A percentile compares a stretch with the other conserved stretches of the same genome.
Evolutionary conservation across 192 early-diverging fungal genomes (phyloP).

Genomic region (Obelidium mucronatum): DNA sequence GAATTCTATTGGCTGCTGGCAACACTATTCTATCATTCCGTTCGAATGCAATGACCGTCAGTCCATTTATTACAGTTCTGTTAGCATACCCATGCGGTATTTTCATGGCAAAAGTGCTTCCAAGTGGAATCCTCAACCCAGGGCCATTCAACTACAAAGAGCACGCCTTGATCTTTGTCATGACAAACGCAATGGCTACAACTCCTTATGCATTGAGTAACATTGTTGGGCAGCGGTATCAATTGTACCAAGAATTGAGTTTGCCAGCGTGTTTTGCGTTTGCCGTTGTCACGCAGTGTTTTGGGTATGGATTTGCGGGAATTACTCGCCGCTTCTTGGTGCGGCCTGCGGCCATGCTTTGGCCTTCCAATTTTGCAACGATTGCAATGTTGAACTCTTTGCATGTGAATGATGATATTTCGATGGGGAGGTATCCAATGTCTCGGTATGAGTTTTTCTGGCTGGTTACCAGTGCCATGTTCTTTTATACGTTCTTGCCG

Average conservation of each 20-base stretch:
- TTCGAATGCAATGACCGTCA: constrained; percentile 13
- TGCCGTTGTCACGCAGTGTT: constrained; percentile 71
- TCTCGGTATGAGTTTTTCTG: constrained; percentile 32
- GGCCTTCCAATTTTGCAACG: constrained; percentile 68
- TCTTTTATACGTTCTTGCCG: constrained; percentile 40
- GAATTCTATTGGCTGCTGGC: background rate
- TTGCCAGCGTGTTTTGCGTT: constrained; percentile 41
- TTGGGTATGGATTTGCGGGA: constrained; percentile 77
- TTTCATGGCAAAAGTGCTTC: constrained; percentile 44
- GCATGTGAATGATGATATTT: background rate
- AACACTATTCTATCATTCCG: constrained; percentile 2
- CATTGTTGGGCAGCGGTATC: constrained; percentile 38
- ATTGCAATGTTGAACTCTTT: constrained; percentile 53
- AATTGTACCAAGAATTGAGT: constrained; percentile 21
- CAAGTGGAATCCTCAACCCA: constrained; percentile 26
- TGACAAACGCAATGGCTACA: constrained; percentile 31
- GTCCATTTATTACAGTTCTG: constrained; percentile 42
- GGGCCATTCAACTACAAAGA: constrained; percentile 41
- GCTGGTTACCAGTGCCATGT: constrained; percentile 32
- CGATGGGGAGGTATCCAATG: background rate
- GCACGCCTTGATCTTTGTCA: constrained; percentile 71
- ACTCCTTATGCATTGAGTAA: constrained; percentile 59
- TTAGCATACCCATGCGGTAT: constrained; percentile 76
- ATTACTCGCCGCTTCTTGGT: constrained; percentile 82
- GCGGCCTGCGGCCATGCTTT: constrained; percentile 85